Evolutionary conservation across 345 rosid genomes (phyloP).

Genomic region (Citrus maxima): DNA sequence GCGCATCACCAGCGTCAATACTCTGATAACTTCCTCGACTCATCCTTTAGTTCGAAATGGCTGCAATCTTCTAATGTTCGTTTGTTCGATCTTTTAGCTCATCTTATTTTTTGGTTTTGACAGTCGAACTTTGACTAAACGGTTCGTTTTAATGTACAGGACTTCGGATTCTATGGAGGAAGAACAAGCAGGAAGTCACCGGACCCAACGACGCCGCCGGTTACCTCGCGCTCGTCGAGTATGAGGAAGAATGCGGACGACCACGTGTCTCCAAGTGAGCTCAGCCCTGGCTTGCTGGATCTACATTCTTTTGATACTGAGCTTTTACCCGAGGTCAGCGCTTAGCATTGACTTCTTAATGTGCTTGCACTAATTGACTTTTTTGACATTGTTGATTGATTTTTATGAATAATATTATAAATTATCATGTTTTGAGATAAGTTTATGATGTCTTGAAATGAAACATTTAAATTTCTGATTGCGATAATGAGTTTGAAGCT

Average conservation of each 20-base stretch:
- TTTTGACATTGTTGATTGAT: background rate
- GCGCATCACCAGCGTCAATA: slow-evolving; percentile 52
- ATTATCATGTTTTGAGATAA: background rate
- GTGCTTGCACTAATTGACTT: background rate
- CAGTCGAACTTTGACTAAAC: background rate
- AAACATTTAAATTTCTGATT: background rate
- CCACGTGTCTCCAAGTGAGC: slow-evolving; percentile 25
- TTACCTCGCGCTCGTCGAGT: slow-evolving; percentile 40
- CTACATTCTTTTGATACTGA: slow-evolving; percentile 63
- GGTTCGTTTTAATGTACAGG: slow-evolving; percentile 21
- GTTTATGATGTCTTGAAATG: background rate
- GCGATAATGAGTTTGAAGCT: background rate
- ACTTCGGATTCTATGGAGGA: slow-evolving; percentile 25
- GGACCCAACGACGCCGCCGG: slow-evolving; percentile 25
- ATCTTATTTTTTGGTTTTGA: background rate
- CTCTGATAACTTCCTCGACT: slow-evolving; percentile 46
- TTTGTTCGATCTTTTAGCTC: background rate
- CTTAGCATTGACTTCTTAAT: background rate
- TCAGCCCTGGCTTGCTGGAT: slow-evolving; percentile 57
- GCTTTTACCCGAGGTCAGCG: slow-evolving; percentile 41
- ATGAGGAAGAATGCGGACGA: slow-evolving; percentile 39
- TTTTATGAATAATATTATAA: background rate
- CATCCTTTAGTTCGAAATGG: slow-evolving; percentile 35
- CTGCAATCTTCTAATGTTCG: slow-evolving; percentile 29
- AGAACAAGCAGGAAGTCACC: slow-evolving; percentile 29